Evolutionary conservation across 805 yeast species (phyloP), one percentile per base, ranked within the genome.

Genomic region (Soucietia sequanensis): DNA sequence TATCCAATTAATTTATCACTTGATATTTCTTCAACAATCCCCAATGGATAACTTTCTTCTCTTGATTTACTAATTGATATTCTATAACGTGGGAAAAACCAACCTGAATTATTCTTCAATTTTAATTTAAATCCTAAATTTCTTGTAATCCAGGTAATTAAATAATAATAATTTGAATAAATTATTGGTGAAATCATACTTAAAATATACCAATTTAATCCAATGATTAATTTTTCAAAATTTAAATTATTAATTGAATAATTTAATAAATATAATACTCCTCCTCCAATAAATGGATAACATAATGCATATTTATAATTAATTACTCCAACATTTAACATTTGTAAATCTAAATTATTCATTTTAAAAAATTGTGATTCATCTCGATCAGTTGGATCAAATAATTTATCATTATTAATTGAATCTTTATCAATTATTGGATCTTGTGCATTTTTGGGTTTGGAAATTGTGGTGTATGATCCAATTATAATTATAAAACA

Each of bases 241-340:
- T 63, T 59, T 31, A 63, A 43, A 24, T 54, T 49, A 35, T 60
- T 60, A 30, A 72, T 32, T 4, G 52, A 50, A 35, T 57, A 62
- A 46, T 72, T 67, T 24, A 76, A 35, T 0, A 62, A 60, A 20
- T 57, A 38, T 26, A 78, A 53, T n/a, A 46, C 48, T 13, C 43
- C 33, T 6, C 72, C 70, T 4, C 75, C 72, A 5, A 66, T 10
- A 4, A 78, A 36, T 0, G 84, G 83, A 50, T 75, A 46, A 3
- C 55, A 12, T 4, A 65, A 25, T 0, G 72, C 80, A 30, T 52
- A 60, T 32, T 27, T 33, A 10, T 30, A 33, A n/a, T 23, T 22
- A 23, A 28, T 37, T 16, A 41, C 27, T 17, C 37, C 23, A 18
- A 33, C 27, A 19, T 22, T 30, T 18, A 17, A 35, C 10, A 31